Percentiles rank a stretch among this genome's conserved stretches.
These are phyloP conservation scores for Pholiota molesta DNA, from an alignment of 768 basidiomycete genomes.

Conservation along the genomic window DNA sequence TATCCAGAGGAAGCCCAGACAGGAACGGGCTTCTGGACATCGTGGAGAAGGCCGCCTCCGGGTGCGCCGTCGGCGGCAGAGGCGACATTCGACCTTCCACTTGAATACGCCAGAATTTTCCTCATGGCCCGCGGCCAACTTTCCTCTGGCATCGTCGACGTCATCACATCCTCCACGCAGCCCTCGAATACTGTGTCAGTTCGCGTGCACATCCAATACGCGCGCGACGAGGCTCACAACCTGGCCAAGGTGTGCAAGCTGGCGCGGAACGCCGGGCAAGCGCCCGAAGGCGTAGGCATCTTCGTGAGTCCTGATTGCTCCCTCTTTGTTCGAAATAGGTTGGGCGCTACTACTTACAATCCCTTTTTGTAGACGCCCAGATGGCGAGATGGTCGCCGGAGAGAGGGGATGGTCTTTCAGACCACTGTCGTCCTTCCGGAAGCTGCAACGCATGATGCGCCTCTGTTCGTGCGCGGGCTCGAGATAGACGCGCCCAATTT, in stretches of 20 bases:
- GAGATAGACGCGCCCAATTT: conserved; percentile 48
- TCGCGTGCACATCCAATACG: conserved; percentile 21
- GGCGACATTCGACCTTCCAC: conserved; percentile 27
- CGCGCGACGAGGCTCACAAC: conserved; percentile 16
- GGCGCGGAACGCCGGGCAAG: conserved; percentile 8
- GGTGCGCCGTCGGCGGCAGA: not conserved
- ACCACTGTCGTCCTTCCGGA: conserved; percentile 19
- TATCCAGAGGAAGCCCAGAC: too few species aligned
- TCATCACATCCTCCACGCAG: conserved; percentile 10
- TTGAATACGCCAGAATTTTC: conserved; percentile 30
- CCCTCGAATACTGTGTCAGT: conserved; percentile 7
- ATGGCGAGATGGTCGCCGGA: not conserved
- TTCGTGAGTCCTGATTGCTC: conserved; percentile 30
- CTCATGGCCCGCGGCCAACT: conserved; percentile 32
- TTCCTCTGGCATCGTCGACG: conserved; percentile 26
- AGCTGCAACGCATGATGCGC: not conserved
- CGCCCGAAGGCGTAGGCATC: conserved; percentile 37
- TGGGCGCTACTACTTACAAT: too few species aligned
- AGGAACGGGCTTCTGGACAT: too few species aligned
- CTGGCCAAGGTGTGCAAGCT: conserved; percentile 32
- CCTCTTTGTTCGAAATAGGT: not conserved
- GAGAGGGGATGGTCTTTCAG: conserved; percentile 16
- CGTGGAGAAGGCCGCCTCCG: too few species aligned
- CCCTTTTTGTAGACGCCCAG: conserved; percentile 15
- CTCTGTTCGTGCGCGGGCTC: conserved; percentile 42